A percentile compares a stretch with the other conserved stretches of the same genome.
These are phyloP conservation scores for Populus tomentosa DNA, from an alignment of 441 rosid species.

Conservation along the genomic window DNA sequence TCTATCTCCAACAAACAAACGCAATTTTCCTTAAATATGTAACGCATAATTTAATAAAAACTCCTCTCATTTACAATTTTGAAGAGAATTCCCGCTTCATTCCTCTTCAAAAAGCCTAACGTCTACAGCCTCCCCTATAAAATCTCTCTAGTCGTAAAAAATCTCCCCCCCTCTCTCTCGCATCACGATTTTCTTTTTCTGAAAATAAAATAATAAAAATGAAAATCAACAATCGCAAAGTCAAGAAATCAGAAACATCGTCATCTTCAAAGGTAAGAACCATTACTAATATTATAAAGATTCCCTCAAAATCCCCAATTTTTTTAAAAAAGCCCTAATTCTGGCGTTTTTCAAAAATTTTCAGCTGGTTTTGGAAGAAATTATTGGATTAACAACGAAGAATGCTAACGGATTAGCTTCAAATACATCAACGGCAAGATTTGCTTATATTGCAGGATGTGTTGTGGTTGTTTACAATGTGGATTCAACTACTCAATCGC, in stretches of 20 bases:
- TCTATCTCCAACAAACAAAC: neutral
- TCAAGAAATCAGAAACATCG: conserved; percentile 36
- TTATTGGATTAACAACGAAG: conserved; percentile 64
- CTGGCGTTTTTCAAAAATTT: neutral
- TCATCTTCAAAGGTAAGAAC: conserved; percentile 46
- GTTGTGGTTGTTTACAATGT: conserved; percentile 65
- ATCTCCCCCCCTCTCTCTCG: neutral
- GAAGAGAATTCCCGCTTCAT: conserved; percentile 28
- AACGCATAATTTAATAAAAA: neutral
- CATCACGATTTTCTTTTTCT: conserved; percentile 2
- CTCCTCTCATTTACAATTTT: neutral
- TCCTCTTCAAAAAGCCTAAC: conserved; percentile 10
- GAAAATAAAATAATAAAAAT: conserved; percentile 16
- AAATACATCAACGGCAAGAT: conserved; percentile 31
- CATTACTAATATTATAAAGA: neutral
- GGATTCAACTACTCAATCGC: conserved; percentile 51
- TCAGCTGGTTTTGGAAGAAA: conserved; percentile 62
- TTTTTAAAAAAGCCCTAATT: neutral
- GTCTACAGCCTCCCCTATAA: neutral
- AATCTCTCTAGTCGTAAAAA: neutral
- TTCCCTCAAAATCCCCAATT: neutral
- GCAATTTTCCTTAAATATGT: neutral
- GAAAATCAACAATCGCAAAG: conserved; percentile 43
- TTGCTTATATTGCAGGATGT: conserved; percentile 76
- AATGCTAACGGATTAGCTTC: conserved; percentile 69